A percentile compares a stretch with the other conserved stretches of the same genome.
These are phyloP conservation scores for Sordariomycetes sp. DNA, from an alignment of 2,329 filamentous ascomycete genomes.

Conservation along the genomic window DNA sequence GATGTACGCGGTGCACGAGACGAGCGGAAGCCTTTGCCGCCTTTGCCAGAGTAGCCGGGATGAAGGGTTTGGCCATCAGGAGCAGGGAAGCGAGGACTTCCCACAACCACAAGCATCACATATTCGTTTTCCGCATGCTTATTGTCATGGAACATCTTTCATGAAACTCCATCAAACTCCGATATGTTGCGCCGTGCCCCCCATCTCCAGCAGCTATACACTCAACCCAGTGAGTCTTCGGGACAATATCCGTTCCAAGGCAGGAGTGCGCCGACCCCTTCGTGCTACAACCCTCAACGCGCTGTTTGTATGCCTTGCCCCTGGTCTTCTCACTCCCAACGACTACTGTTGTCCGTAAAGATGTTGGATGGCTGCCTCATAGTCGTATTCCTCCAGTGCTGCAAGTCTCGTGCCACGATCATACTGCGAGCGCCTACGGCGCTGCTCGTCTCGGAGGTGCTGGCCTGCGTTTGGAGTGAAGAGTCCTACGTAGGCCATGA, in stretches of 20 bases:
- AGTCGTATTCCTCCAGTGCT: slow-evolving; percentile 52
- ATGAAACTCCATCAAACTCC: no score
- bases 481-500: slow-evolving; percentile 38
- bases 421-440: slow-evolving; percentile 65
- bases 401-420: slow-evolving; percentile 71
- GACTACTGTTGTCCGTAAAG: slow-evolving; percentile 17
- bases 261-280: neutral
- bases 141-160: neutral
- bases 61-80: neutral
- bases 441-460: slow-evolving; percentile 64
- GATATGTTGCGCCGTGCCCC: neutral
- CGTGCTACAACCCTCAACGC: neutral
- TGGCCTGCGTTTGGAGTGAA: slow-evolving; percentile 72
- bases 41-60: slow-evolving; percentile 10
- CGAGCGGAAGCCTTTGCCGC: slow-evolving; percentile 10
- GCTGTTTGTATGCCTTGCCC: neutral
- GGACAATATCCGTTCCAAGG: neutral
- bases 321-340: neutral
- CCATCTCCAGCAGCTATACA: neutral
- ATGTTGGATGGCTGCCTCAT: slow-evolving; percentile 30
- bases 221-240: neutral
- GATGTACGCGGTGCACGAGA: neutral
- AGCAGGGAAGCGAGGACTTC: neutral
- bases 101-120: no score
- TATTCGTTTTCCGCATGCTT: no score